A percentile compares a stretch with the other conserved stretches of the same genome.
phyloP scores from a whole-genome alignment of 179 eudicot genomes.

The Silene coronaria region DNA sequence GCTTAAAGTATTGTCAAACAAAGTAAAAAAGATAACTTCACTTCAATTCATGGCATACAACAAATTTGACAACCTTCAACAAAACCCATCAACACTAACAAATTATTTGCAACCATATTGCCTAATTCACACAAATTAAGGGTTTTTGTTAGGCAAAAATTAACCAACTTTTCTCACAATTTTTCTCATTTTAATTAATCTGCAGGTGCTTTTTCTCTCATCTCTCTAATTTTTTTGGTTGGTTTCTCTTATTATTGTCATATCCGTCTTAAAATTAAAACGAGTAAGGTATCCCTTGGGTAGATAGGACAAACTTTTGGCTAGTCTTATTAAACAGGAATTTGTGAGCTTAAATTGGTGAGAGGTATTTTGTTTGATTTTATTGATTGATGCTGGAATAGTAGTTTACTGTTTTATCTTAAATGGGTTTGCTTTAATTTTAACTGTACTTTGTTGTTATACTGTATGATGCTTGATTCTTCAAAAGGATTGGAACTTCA shows the following conservation, averaged over 20 bases:
- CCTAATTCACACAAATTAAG: not conserved
- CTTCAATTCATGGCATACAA: not conserved
- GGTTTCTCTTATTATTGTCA: too few species aligned
- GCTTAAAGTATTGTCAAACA: not conserved
- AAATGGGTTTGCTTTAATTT: conserved; percentile 14
- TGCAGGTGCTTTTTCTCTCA: not conserved
- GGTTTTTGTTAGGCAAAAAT: not conserved
- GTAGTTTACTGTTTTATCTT: conserved; percentile 17
- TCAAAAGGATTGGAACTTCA: conserved; percentile 8
- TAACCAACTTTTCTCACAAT: not conserved
- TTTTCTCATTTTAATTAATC: not conserved
- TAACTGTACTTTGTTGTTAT: conserved; percentile 11
- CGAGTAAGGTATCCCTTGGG: too few species aligned
- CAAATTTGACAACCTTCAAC: not conserved
- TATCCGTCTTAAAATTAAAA: too few species aligned
- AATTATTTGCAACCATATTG: not conserved
- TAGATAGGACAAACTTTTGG: too few species aligned
- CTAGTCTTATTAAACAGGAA: too few species aligned
- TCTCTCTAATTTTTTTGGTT: too few species aligned
- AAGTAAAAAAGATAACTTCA: not conserved
- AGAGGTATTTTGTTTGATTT: not conserved
- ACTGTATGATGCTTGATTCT: not conserved
- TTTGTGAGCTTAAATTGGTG: not conserved
- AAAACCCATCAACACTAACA: not conserved
- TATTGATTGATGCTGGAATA: conserved; percentile 14